Evolutionary conservation across 148 eudicot species (phyloP).

Genomic region (Persicaria maculosa): DNA sequence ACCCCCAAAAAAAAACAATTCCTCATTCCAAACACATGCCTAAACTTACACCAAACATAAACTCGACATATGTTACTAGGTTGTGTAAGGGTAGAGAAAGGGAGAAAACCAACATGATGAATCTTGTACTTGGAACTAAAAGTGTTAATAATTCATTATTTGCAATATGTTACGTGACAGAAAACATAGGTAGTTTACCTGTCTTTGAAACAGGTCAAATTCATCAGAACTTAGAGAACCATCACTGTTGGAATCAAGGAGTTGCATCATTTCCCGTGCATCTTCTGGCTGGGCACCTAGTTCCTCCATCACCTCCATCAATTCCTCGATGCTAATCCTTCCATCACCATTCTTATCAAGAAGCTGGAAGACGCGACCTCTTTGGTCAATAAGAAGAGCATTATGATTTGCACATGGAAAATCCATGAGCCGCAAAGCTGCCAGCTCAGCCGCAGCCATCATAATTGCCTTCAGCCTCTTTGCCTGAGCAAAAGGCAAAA

Average conservation of each 20-base stretch:
- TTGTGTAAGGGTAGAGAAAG: too few species aligned
- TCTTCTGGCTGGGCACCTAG: constrained; percentile 90
- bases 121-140: background rate
- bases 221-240: constrained; percentile 96
- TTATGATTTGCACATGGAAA: constrained; percentile 55
- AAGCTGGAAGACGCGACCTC: constrained; percentile 58
- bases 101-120: background rate
- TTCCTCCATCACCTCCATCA: constrained; percentile 96
- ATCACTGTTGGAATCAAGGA: constrained; percentile 91
- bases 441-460: constrained; percentile 97
- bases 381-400: constrained; percentile 34
- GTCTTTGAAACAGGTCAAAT: constrained; percentile 78
- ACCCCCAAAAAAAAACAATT: too few species aligned
- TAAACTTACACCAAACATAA: too few species aligned
- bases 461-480: constrained; percentile 76
- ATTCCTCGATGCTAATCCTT: constrained; percentile 92
- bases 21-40: too few species aligned
- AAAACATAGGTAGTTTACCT: constrained; percentile 33
- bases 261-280: constrained; percentile 94
- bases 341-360: constrained; percentile 99
- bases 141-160: background rate
- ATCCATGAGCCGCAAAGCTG: constrained; percentile 83
- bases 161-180: background rate
- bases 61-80: too few species aligned
- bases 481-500: constrained; percentile 41